Conservation (phyloP, 2,329 filamentous ascomycete species). For the Colletotrichum chlorophyti region DNA sequence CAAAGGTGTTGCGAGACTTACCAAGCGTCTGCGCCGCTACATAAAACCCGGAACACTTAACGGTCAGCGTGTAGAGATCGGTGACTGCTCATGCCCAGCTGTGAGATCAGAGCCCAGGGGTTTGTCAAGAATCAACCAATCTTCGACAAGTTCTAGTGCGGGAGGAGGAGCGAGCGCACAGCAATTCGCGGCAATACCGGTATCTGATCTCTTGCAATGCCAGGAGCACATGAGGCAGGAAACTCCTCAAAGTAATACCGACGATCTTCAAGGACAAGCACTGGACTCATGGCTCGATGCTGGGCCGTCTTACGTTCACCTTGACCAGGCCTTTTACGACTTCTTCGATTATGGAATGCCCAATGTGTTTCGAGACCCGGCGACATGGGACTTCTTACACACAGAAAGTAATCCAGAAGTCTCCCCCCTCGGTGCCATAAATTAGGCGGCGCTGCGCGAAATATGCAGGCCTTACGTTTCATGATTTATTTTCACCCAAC, state of each 20-base stretch:
- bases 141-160: no score
- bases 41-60: not conserved
- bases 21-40: constrained; percentile 8
- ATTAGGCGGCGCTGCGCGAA: no score
- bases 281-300: not conserved
- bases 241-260: not conserved
- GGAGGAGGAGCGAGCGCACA: no score
- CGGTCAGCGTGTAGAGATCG: not conserved
- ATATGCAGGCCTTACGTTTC: no score
- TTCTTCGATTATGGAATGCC: constrained; percentile 31
- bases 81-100: not conserved
- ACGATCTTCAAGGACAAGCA: not conserved
- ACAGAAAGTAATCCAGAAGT: not conserved
- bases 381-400: not conserved
- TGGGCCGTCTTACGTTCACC: constrained; percentile 5
- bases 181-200: no score
- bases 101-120: not conserved
- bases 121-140: no score
- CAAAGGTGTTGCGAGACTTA: constrained; percentile 24
- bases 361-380: constrained; percentile 20
- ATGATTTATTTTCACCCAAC: no score
- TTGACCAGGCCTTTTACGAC: constrained; percentile 29
- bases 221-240: no score
- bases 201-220: no score
- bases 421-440: no score